Percentiles rank a stretch among this genome's conserved stretches.
Conservation (phyloP, 495 filamentous ascomycete genomes). For the Astrocystis sublimbata region DNA sequence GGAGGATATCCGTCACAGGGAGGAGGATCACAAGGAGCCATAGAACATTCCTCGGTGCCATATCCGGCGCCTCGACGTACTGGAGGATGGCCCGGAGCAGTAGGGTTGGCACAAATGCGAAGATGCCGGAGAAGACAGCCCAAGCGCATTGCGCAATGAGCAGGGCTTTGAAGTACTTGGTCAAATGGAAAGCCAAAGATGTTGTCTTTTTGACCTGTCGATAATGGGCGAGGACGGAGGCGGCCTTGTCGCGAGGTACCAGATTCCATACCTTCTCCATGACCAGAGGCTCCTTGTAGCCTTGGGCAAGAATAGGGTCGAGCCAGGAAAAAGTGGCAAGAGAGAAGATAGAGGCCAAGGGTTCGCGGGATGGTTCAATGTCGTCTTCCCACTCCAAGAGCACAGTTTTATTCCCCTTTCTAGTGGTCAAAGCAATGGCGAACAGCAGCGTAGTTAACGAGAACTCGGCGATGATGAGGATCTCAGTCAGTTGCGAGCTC, state of each 20-base stretch:
- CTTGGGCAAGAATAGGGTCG: constrained; percentile 83
- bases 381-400: constrained; percentile 82
- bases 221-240: constrained; percentile 74
- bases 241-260: constrained; percentile 82
- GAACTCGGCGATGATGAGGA: constrained; percentile 70
- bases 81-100: constrained; percentile 88
- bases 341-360: constrained; percentile 83
- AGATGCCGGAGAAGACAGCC: constrained; percentile 73
- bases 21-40: constrained; percentile 96
- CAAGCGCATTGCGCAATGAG: constrained; percentile 77
- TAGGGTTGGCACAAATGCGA: constrained; percentile 89
- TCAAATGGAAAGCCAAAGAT: constrained; percentile 74
- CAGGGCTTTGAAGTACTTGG: constrained; percentile 77
- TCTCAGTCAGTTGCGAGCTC: constrained; percentile 57
- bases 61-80: constrained; percentile 82
- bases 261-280: constrained; percentile 90
- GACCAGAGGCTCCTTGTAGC: constrained; percentile 84
- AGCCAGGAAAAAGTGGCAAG: constrained; percentile 89
- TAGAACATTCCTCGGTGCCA: constrained; percentile 80
- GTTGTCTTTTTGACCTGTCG: constrained; percentile 83
- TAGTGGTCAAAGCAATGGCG: constrained; percentile 72
- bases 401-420: constrained; percentile 90
- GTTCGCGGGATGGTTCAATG: constrained; percentile 81
- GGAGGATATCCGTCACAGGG: constrained; percentile 72
- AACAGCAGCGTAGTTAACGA: constrained; percentile 70